Percentiles rank a stretch among this genome's conserved stretches.
Evolutionary conservation across 306 rosid genomes (phyloP).

Genomic region (Biancaea sappan): DNA sequence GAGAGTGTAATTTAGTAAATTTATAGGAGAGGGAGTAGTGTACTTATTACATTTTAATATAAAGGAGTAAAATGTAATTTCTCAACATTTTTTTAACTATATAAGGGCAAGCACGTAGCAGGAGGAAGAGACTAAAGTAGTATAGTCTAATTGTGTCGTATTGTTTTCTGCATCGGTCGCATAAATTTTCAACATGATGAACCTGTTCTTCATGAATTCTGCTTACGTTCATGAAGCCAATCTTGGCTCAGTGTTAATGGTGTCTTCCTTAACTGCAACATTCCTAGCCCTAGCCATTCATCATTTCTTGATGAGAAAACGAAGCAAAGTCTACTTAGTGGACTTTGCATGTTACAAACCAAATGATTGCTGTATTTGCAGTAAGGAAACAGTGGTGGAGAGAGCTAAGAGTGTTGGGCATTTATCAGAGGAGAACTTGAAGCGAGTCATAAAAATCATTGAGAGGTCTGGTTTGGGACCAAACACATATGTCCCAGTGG

Average conservation of each 20-base stretch:
- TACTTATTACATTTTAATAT: too few relatives aligned
- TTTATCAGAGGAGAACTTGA: conserved; percentile 14
- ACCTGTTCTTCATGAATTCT: conserved; percentile 15
- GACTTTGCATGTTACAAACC: conserved; percentile 44
- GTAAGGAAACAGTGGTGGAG: background rate
- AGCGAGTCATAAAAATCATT: background rate
- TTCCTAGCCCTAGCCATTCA: background rate
- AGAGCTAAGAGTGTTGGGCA: background rate
- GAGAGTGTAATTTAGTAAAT: too few relatives aligned
- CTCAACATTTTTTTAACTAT: too few relatives aligned
- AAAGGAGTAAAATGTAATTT: too few relatives aligned
- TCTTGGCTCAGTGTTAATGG: background rate
- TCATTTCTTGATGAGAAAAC: background rate
- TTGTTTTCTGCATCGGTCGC: too few relatives aligned
- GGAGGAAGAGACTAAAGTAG: too few relatives aligned
- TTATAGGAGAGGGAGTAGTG: too few relatives aligned
- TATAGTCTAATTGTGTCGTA: too few relatives aligned
- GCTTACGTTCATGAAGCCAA: background rate
- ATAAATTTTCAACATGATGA: background rate
- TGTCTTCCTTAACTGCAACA: background rate
- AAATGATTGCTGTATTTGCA: background rate
- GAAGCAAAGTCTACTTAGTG: conserved; percentile 27
- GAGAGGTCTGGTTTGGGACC: conserved; percentile 29
- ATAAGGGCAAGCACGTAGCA: too few relatives aligned
- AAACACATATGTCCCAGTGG: conserved; percentile 16